A percentile compares a stretch with the other conserved stretches of the same genome.
Conservation (phyloP, 2,329 filamentous ascomycete species). For the Neocatenulostroma microsporum region DNA sequence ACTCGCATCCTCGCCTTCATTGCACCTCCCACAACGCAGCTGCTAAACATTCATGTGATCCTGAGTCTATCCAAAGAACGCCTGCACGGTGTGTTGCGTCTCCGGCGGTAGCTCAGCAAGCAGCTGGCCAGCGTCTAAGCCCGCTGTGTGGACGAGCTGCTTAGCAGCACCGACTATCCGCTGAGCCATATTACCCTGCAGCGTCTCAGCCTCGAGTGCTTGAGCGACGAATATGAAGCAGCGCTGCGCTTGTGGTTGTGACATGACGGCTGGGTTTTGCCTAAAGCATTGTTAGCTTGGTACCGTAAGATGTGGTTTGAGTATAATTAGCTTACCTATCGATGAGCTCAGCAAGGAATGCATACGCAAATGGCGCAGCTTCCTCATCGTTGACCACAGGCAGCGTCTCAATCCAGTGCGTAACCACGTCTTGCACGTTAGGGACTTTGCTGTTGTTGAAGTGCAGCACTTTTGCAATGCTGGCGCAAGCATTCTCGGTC, state of each 20-base stretch:
- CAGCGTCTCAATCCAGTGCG: constrained; percentile 84
- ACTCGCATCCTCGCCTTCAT: no score
- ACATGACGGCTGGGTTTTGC: constrained; percentile 73
- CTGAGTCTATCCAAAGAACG: constrained; percentile 32
- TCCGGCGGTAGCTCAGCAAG: constrained; percentile 69
- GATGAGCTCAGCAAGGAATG: constrained; percentile 83
- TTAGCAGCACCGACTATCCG: constrained; percentile 73
- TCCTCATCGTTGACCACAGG: constrained; percentile 94
- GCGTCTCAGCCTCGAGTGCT: constrained; percentile 81
- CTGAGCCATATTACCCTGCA: constrained; percentile 74
- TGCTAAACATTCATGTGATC: no score
- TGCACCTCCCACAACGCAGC: no score
- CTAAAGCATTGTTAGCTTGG: no score
- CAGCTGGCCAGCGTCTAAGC: constrained; percentile 67
- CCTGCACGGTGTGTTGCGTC: constrained; percentile 56
- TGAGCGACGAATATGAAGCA: constrained; percentile 80
- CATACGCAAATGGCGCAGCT: constrained; percentile 91
- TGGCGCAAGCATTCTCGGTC: constrained; percentile 93
- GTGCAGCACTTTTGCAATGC: constrained; percentile 93
- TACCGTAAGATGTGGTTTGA: no score
- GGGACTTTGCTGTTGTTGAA: constrained; percentile 72
- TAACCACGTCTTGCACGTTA: constrained; percentile 66
- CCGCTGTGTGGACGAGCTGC: constrained; percentile 63
- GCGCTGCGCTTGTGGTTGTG: constrained; percentile 68
- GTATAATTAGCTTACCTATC: no score